These are phyloP conservation scores for Claviceps sp. DNA, from an alignment of 2,329 filamentous ascomycete species.

Conservation along the genomic window DNA sequence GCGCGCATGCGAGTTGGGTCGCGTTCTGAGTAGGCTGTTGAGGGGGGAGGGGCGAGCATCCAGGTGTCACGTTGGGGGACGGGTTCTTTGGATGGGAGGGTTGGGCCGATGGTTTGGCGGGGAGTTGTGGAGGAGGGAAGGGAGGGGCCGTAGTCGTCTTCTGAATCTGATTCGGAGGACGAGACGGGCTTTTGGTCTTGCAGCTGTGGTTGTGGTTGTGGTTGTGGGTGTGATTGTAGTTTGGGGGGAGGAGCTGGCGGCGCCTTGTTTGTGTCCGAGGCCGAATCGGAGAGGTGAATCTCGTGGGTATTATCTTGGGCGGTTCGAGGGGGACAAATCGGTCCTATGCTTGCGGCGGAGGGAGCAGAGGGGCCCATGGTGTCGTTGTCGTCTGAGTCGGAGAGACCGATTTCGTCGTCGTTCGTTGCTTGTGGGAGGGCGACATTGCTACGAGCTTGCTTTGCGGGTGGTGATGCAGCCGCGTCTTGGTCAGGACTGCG, in stretches of 20 bases:
- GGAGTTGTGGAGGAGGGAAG: slow-evolving; percentile 33
- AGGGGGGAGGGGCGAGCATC: slow-evolving; percentile 56
- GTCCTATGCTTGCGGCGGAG: slow-evolving; percentile 7
- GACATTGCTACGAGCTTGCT: slow-evolving; percentile 2
- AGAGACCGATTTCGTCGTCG: slow-evolving; percentile 26
- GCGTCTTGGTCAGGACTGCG: slow-evolving; percentile 29
- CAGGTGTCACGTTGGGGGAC: slow-evolving; percentile 64
- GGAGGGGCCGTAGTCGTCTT: slow-evolving; percentile 45
- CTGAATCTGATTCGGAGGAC: slow-evolving; percentile 22
- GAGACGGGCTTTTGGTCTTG: slow-evolving; percentile 25
- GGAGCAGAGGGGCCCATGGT: slow-evolving; percentile 23
- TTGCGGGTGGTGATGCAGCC: slow-evolving; percentile 17
- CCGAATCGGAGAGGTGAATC: slow-evolving; percentile 9
- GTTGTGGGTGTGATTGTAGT: slow-evolving; percentile 22
- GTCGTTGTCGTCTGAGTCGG: slow-evolving; percentile 19
- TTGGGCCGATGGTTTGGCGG: slow-evolving; percentile 31
- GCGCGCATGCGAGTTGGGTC: slow-evolving; percentile 76
- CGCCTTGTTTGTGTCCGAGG: background rate
- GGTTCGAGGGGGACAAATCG: background rate
- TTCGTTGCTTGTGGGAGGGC: background rate
- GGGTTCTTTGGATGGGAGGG: slow-evolving; percentile 20
- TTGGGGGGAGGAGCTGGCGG: slow-evolving; percentile 10
- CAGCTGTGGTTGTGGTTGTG: slow-evolving; percentile 11
- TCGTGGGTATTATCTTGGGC: background rate
- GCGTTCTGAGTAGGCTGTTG: slow-evolving; percentile 42